Conservation (phyloP, 208 protist species). For the Leishmania gerbilli region DNA sequence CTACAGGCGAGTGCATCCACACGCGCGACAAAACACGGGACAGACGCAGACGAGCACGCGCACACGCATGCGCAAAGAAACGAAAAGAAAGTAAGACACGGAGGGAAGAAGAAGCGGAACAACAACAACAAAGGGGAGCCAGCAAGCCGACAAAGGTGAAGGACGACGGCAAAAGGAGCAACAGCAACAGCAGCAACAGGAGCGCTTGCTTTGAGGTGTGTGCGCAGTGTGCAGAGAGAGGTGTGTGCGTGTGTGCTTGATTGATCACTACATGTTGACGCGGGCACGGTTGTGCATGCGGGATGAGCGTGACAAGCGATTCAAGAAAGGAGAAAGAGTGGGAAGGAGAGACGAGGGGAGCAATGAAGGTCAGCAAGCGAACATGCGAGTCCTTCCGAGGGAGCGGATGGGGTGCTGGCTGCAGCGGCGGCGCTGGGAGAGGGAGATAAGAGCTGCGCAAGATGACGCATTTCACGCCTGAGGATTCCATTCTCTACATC, state of each 20-base stretch:
- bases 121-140: background rate
- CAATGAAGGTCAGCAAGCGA: slow-evolving; percentile 4
- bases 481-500: background rate
- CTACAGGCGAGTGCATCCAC: too few relatives aligned
- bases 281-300: background rate
- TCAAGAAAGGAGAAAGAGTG: background rate
- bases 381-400: background rate
- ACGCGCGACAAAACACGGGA: background rate
- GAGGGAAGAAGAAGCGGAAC: background rate
- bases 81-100: background rate
- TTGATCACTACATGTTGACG: background rate
- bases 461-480: background rate
- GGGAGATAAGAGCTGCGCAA: background rate
- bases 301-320: background rate
- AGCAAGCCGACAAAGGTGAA: background rate
- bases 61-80: background rate
- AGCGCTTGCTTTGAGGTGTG: background rate
- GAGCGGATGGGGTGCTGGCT: background rate
- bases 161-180: background rate
- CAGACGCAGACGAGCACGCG: background rate
- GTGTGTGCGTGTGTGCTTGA: background rate
- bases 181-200: background rate
- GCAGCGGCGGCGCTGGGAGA: background rate
- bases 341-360: background rate
- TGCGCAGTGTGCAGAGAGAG: background rate